These are phyloP conservation scores for Avena insularis DNA, from an alignment of 176 grass and related monocot genomes.

Conservation along the genomic window DNA sequence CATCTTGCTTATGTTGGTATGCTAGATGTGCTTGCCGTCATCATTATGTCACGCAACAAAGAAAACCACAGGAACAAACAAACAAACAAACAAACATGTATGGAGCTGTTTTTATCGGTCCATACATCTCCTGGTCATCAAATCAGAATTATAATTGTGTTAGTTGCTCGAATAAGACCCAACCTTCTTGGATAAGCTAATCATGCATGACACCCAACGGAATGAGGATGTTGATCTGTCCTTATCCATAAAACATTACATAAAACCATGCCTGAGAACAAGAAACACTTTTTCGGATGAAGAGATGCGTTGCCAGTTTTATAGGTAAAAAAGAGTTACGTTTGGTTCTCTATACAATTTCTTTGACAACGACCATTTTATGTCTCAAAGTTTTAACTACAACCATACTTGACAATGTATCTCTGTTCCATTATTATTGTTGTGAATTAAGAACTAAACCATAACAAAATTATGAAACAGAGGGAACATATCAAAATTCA, in stretches of 20 bases:
- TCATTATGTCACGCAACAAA: not conserved
- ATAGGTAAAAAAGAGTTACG: too few relatives aligned
- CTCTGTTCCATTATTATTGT: too few relatives aligned
- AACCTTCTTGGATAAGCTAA: constrained; percentile 23
- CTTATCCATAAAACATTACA: not conserved
- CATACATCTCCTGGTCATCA: not conserved
- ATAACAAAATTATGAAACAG: too few relatives aligned
- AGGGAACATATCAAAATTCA: too few relatives aligned
- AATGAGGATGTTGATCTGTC: not conserved
- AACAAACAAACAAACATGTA: not conserved
- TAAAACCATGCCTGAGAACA: too few relatives aligned
- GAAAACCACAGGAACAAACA: not conserved
- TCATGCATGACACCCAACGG: not conserved
- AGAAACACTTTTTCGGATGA: too few relatives aligned
- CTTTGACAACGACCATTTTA: too few relatives aligned
- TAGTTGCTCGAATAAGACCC: constrained; percentile 19
- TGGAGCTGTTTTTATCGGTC: constrained; percentile 12
- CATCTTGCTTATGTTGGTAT: not conserved
- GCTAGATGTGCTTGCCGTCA: not conserved
- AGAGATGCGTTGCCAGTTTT: too few relatives aligned
- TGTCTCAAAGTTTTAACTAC: too few relatives aligned
- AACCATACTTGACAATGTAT: too few relatives aligned
- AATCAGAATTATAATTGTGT: not conserved
- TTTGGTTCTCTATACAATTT: too few relatives aligned
- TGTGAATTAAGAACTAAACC: too few relatives aligned